These are phyloP conservation scores for Colletotrichum tropicicola DNA, from an alignment of 2,329 filamentous ascomycete genomes.

Conservation along the genomic window DNA sequence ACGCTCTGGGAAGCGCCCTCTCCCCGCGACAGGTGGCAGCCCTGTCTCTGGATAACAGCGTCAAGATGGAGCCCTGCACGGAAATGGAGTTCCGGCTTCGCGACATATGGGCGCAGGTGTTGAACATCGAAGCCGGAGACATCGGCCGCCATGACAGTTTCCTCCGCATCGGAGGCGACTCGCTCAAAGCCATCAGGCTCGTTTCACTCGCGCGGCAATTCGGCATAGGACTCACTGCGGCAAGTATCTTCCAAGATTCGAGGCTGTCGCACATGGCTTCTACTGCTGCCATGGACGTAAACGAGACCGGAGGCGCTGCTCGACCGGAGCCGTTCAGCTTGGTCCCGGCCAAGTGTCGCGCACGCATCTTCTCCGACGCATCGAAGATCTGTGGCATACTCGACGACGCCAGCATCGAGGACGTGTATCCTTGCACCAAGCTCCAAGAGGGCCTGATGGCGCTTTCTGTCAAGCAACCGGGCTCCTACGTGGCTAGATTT, in stretches of 20 bases:
- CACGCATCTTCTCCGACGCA: neutral
- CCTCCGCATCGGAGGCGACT: conserved; percentile 59
- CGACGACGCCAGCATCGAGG: conserved; percentile 11
- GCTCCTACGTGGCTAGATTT: conserved; percentile 27
- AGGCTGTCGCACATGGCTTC: conserved; percentile 29
- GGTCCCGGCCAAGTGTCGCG: neutral
- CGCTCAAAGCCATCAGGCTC: conserved; percentile 21
- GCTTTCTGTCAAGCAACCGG: conserved; percentile 30
- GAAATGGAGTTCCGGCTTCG: neutral
- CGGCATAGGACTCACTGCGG: conserved; percentile 32
- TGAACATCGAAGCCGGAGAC: neutral
- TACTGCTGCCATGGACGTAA: neutral
- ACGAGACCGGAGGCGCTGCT: neutral
- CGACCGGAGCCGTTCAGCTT: neutral
- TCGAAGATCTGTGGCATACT: neutral
- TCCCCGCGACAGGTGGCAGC: neutral
- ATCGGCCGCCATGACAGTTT: conserved; percentile 53
- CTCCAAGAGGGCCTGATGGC: conserved; percentile 33
- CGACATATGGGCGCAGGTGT: neutral
- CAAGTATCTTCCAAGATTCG: conserved; percentile 35
- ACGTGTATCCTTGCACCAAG: conserved; percentile 31
- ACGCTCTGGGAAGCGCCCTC: neutral
- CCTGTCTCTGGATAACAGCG: neutral
- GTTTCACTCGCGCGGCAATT: conserved; percentile 31
- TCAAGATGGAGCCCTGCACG: neutral